Evolutionary conservation across 768 basidiomycete genomes (phyloP).

Genomic region (Tulasnella sp.): DNA sequence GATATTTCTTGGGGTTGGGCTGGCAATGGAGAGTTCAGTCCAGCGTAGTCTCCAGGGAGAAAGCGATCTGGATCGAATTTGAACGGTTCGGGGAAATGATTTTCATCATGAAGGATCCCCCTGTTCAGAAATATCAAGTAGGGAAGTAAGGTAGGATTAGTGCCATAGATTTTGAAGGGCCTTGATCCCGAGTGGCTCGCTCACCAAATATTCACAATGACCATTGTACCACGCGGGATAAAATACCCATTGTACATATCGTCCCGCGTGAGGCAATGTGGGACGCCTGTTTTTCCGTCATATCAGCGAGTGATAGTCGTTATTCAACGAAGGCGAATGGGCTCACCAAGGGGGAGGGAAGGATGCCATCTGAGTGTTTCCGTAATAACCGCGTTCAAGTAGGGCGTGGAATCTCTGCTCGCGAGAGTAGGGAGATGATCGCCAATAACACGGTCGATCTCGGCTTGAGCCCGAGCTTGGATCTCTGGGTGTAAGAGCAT

Average conservation of each 20-base stretch:
- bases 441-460: slow-evolving; percentile 8
- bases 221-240: slow-evolving; percentile 9
- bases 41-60: neutral
- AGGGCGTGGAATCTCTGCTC: slow-evolving; percentile 8
- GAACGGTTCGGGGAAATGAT: neutral
- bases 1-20: neutral
- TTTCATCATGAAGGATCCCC: neutral
- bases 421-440: slow-evolving; percentile 9
- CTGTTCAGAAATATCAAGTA: neutral
- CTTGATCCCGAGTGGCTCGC: no score
- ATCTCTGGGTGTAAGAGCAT: slow-evolving; percentile 12
- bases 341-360: neutral
- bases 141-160: neutral
- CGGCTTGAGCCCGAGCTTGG: slow-evolving; percentile 1
- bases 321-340: neutral
- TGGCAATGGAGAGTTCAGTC: neutral
- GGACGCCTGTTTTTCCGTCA: neutral
- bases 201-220: slow-evolving; percentile 17
- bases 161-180: neutral
- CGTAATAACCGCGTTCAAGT: slow-evolving; percentile 2
- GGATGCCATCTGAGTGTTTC: slow-evolving; percentile 11
- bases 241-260: slow-evolving; percentile 16
- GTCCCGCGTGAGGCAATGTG: slow-evolving; percentile 12
- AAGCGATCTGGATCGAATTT: neutral
- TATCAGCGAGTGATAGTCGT: neutral